These are phyloP conservation scores for Corylus americana DNA, from an alignment of 306 rosid genomes.

Conservation along the genomic window DNA sequence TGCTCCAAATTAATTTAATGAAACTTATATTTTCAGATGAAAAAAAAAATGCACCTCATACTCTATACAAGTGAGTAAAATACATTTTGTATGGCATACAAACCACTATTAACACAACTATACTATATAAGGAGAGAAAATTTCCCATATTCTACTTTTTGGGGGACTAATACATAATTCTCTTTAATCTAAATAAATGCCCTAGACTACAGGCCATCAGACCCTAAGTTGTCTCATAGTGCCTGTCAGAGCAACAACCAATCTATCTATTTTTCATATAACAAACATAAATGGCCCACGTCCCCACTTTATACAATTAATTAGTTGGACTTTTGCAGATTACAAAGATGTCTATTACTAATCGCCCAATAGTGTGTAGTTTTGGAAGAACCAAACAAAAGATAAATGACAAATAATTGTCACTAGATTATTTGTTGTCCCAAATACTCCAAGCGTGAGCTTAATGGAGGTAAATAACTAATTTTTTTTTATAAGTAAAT, in stretches of 20 bases:
- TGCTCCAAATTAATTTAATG: constrained; percentile 16
- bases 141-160: not conserved
- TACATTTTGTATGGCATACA: not conserved
- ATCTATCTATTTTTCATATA: not conserved
- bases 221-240: not conserved
- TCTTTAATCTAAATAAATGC: not conserved
- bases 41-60: not conserved
- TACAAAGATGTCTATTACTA: not conserved
- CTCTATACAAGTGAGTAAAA: not conserved
- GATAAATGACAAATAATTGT: not conserved
- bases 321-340: not conserved
- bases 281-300: not conserved
- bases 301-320: too few relatives aligned
- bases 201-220: not conserved
- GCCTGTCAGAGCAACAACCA: not conserved
- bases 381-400: not conserved
- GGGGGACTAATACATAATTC: not conserved
- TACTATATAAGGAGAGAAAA: not conserved
- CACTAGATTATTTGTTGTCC: not conserved
- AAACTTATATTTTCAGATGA: not conserved
- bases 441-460: not conserved
- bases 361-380: not conserved
- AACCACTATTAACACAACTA: not conserved
- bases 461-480: not conserved
- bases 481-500: too few relatives aligned